Percentiles rank a stretch among this genome's conserved stretches.
Evolutionary conservation across 345 rosid genomes (phyloP).

Genomic region (Citrus hindsii): DNA sequence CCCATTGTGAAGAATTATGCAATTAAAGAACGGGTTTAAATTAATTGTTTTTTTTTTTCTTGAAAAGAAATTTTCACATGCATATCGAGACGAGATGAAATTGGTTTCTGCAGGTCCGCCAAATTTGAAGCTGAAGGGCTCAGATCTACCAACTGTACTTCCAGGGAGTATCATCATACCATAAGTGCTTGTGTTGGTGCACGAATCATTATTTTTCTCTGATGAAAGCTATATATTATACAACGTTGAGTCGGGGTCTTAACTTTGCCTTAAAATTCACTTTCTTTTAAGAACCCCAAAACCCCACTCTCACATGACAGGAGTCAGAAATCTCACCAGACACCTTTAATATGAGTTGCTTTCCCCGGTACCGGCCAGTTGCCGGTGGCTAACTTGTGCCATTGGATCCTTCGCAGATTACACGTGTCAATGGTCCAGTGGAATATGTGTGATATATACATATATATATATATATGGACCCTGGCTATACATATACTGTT

Average conservation of each 20-base stretch:
- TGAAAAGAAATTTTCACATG: too few relatives aligned
- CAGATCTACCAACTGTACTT: conserved; percentile 26
- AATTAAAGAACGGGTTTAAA: too few relatives aligned
- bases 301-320: conserved; percentile 49
- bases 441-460: background rate
- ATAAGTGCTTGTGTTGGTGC: conserved; percentile 30
- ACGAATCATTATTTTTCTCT: conserved; percentile 21
- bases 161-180: conserved; percentile 12
- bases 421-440: conserved; percentile 13
- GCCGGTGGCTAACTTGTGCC: conserved; percentile 11
- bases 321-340: conserved; percentile 46
- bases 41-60: background rate
- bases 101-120: background rate
- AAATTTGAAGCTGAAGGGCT: conserved; percentile 14
- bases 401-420: conserved; percentile 7
- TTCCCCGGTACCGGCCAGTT: background rate
- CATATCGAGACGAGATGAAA: background rate
- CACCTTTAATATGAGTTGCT: conserved; percentile 23
- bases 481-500: background rate
- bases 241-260: conserved; percentile 10
- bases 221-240: background rate
- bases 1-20: background rate
- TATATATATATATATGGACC: background rate
- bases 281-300: conserved; percentile 6
- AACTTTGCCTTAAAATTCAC: conserved; percentile 22